Evolutionary conservation across 352 stramenopile species (phyloP), one percentile per base, ranked within the genome.

Genomic region (Elongisporangium anandrum): DNA sequence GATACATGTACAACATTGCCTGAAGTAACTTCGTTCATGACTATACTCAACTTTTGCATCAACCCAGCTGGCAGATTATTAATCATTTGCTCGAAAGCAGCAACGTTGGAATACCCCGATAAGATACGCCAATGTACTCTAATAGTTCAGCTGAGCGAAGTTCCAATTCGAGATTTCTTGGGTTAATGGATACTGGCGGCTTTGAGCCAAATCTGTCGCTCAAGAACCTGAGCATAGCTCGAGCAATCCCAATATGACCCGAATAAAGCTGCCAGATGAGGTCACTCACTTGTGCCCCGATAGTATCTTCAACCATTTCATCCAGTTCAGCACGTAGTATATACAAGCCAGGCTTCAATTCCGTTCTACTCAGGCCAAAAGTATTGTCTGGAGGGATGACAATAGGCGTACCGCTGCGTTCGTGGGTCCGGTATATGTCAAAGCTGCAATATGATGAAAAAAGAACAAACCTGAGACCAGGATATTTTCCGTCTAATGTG

Each of bases 221-320:
- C 55, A 66, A 67, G 63, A 72, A 57, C 17, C 4, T 59, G 39
- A 72, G 50, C 13, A 72, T 69, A 53, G 64, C 64, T 73, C 56
- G 50, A 66, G 64, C 68, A 70, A 75, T 70, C 50, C 64, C 68
- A 24, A 70, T 72, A 59, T 75, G 68, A 70, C 60, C 64, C 3
- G 65, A 70, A 52, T 55, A 66, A 48, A 75, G 47, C 21, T 60
- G 55, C 60, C 66, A 74, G 41, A 74, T 70, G 59, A 75, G 64
- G 54, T 74, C 63, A 38, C 3, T 61, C 12, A 66, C 54, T 45
- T 26, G 34, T 63, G 41, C 50, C 9, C 60, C 54, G 64, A 58
- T 60, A 49, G 53, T 72, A 50, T 51, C 38, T 8, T 52, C 24
- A 64, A 66, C 52, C 64, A 75, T 68, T 61, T 70, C 34, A 17